Evolutionary conservation across 139 green algal genomes (phyloP), one percentile per base, ranked within the genome.

Genomic region (Astrephomene gubernaculifera): DNA sequence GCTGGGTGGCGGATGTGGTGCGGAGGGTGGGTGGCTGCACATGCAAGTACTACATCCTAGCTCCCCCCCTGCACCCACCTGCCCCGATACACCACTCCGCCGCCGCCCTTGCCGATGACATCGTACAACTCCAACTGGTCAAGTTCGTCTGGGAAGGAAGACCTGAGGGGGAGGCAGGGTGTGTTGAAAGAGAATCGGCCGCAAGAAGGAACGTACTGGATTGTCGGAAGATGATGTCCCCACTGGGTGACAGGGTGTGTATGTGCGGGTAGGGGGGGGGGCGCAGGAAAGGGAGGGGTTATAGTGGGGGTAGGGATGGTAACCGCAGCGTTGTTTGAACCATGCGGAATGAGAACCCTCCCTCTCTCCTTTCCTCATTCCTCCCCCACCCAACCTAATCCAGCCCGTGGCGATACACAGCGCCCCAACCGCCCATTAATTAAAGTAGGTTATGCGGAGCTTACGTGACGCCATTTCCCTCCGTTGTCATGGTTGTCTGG

Each of bases 41-140:
- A 9, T 24, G 5, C 21, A 19, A 65, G 54, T 8, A 33, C 19
- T 5, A 19, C 9, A 39, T 9, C 29, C n/a, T 19, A 29, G n/a
- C 61, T n/a, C 6, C 5, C 27, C 61, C 61, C n/a, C 8, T 41
- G 9, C 12, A 29, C 67, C 7, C 49, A 80, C 72, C 72, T 67
- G 72, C 74, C 74, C 38, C 43, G 43, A 57, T 60, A 82, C n/a
- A 82, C 74, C 27, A 82, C 38, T 25, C 74, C 74, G 35, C 74
- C 74, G 53, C 74, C 74, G 36, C 74, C 74, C 74, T 82, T 82
- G 74, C 74, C 74, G 38, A 82, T 54, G 24, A 82, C 54, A 0
- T 57, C 54, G 25, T 24, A 2, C 57, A 82, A 38, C 74, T 82
- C 74, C 36, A 82, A 14, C 54, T 43, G 29, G 25, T 82, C 74